These are phyloP conservation scores for Diospyros lotus DNA, from an alignment of 148 eudicot species.

Conservation along the genomic window DNA sequence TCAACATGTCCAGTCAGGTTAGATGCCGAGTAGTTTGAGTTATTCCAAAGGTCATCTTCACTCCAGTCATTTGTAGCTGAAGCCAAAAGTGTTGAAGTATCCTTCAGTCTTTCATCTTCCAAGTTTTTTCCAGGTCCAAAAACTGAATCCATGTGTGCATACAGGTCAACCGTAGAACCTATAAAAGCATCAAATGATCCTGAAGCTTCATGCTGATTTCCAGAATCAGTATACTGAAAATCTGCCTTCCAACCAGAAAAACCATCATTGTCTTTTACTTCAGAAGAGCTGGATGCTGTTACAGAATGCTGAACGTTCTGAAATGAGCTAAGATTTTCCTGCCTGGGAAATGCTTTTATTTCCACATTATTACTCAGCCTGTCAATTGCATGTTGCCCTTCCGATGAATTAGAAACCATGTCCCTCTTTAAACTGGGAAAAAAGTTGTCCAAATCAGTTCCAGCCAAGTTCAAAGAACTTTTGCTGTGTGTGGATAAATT, in stretches of 20 bases:
- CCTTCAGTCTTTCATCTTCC: conserved; percentile 22
- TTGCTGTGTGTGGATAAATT: conserved; percentile 27
- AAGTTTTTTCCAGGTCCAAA: conserved; percentile 27
- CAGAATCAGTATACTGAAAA: conserved; percentile 57
- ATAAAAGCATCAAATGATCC: conserved; percentile 12
- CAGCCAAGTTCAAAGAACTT: conserved; percentile 36
- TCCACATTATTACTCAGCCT: conserved; percentile 23
- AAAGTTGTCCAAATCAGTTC: conserved; percentile 48
- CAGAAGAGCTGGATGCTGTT: conserved; percentile 28
- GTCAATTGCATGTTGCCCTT: conserved; percentile 16
- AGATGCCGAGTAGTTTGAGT: conserved; percentile 17
- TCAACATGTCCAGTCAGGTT: conserved; percentile 26
- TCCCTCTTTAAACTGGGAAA: conserved; percentile 27
- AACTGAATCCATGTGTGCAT: conserved; percentile 40
- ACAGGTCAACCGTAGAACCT: conserved; percentile 30
- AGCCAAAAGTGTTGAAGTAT: conserved; percentile 18
- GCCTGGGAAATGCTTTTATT: conserved; percentile 25
- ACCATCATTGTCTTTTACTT: conserved; percentile 22
- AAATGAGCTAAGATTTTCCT: conserved; percentile 35
- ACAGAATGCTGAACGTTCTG: conserved; percentile 29
- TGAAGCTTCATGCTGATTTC: conserved; percentile 18
- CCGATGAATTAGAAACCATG: conserved; percentile 15
- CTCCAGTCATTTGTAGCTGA: conserved; percentile 23
- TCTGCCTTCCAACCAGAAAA: conserved; percentile 83
- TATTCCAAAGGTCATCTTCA: conserved; percentile 29